Conservation (phyloP, 768 basidiomycete genomes). For the Suillus luteus region DNA sequence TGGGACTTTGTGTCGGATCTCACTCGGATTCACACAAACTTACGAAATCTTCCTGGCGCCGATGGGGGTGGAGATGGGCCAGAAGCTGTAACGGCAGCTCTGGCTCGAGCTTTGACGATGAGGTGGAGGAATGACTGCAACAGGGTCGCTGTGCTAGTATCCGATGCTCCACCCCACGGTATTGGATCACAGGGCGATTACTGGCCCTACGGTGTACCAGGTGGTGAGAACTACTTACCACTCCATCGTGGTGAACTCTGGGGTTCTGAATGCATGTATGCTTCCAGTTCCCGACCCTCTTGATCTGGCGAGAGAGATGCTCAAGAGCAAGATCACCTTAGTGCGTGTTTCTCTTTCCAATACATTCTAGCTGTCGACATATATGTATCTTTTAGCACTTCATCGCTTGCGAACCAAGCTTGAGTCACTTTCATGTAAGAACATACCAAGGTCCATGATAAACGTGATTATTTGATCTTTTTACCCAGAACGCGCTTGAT, state of each 20-base stretch:
- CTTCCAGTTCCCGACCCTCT: slow-evolving; percentile 31
- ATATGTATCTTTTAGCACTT: slow-evolving; percentile 42
- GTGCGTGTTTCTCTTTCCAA: slow-evolving; percentile 33
- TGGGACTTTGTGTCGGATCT: slow-evolving; percentile 45
- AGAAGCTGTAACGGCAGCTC: slow-evolving; percentile 51
- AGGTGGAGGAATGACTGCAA: slow-evolving; percentile 45
- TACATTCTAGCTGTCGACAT: slow-evolving; percentile 1
- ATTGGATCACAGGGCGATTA: slow-evolving; percentile 40
- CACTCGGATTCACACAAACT: slow-evolving; percentile 35
- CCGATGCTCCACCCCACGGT: slow-evolving; percentile 56
- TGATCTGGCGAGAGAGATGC: slow-evolving; percentile 44
- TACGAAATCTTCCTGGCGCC: slow-evolving; percentile 37
- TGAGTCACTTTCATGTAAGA: slow-evolving; percentile 8
- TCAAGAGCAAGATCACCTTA: slow-evolving; percentile 51
- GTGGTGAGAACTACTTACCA: slow-evolving; percentile 1
- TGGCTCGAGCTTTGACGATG: slow-evolving; percentile 44
- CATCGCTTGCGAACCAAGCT: slow-evolving; percentile 52
- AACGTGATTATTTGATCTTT: neutral
- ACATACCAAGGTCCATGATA: neutral
- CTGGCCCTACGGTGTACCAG: slow-evolving; percentile 37
- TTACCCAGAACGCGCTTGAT: neutral
- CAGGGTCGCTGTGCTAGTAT: slow-evolving; percentile 50
- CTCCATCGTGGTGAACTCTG: neutral
- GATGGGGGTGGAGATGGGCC: slow-evolving; percentile 49
- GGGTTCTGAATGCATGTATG: neutral